A percentile compares a stretch with the other conserved stretches of the same genome.
Conservation (phyloP, 208 protist species). For the Leishmania major region DNA sequence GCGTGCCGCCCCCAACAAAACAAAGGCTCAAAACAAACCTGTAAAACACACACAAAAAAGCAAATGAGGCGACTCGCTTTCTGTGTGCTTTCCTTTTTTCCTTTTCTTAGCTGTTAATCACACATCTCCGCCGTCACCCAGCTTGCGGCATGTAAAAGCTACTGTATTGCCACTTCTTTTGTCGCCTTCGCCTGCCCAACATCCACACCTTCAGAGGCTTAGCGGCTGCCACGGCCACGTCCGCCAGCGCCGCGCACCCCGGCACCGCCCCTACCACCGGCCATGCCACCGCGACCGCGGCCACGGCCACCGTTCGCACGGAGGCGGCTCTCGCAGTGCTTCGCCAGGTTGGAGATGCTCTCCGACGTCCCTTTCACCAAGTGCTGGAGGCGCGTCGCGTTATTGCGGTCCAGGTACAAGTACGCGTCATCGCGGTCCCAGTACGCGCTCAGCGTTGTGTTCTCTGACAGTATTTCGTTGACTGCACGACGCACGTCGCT, state of each 20-base stretch:
- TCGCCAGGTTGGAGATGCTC: conserved; percentile 61
- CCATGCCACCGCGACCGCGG: conserved; percentile 44
- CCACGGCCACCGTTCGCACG: conserved; percentile 49
- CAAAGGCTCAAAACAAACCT: conserved; percentile 5
- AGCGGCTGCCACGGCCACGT: conserved; percentile 25
- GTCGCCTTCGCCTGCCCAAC: neutral
- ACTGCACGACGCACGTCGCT: conserved; percentile 63
- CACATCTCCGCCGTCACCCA: neutral
- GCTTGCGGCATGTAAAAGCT: too few relatives aligned
- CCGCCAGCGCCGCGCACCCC: conserved; percentile 23
- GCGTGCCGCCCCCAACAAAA: neutral
- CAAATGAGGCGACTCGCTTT: neutral
- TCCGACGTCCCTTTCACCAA: conserved; percentile 72
- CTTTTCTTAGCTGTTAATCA: conserved; percentile 1
- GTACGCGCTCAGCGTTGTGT: conserved; percentile 72
- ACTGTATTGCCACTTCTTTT: neutral
- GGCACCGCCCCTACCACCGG: conserved; percentile 40
- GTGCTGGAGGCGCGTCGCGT: conserved; percentile 83
- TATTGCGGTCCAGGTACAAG: conserved; percentile 82
- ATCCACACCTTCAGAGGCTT: neutral
- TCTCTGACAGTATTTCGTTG: conserved; percentile 77
- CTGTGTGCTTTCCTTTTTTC: neutral
- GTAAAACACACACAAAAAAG: conserved; percentile 17
- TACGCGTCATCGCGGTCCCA: conserved; percentile 87
- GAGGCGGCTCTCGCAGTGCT: conserved; percentile 64